Evolutionary conservation across 140 eudicot genomes (phyloP), one percentile per base, ranked within the genome.

Genomic region (Ambrosia hybrid): DNA sequence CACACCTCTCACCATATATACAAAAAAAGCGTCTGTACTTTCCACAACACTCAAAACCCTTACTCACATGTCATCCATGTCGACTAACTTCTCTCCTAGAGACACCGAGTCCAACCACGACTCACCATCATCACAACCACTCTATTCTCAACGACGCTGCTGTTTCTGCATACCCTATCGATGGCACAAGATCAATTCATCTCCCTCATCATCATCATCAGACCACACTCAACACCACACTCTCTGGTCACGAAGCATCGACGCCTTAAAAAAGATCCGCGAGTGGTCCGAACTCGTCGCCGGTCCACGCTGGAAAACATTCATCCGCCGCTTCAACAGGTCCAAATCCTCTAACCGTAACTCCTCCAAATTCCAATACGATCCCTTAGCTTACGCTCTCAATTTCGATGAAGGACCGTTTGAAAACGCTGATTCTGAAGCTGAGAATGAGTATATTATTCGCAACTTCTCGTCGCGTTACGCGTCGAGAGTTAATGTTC

Each of bases 231-330:
- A 68, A 0, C 51, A 41, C 7, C 45, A 45, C 59, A 49, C 82
- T 13, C 53, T 85, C 4, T 87, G 96, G 96, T 38, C 81, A 3
- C 81, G 82, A 7, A 88, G 95, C 1, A 38, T 90, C 38, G 75
- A 57, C 80, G 85, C 91, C 30, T 66, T 91, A 51, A 91, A 65
- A 78, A 91, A 88, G 87, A 43, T 86, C 11, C 86, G 96, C 3
- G 96, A 86, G 82, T 91, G 97, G 97, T 91, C 97, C 26, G 97
- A 91, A 78, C 77, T 91, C 78, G 86, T 82, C 64, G 96, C 97
- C 67, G 96, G 97, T 2, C 97, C 97, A 15, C 70, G 78, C 26
- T 91, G 97, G 97, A 91, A 91, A 51, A 91, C 96, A 4, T 88
- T 91, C 59, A 91, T 91, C 3, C 88, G 97, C 9, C 87, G 91